Evolutionary conservation across 306 rosid genomes (phyloP).

Genomic region (Hippophae rhamnoides): DNA sequence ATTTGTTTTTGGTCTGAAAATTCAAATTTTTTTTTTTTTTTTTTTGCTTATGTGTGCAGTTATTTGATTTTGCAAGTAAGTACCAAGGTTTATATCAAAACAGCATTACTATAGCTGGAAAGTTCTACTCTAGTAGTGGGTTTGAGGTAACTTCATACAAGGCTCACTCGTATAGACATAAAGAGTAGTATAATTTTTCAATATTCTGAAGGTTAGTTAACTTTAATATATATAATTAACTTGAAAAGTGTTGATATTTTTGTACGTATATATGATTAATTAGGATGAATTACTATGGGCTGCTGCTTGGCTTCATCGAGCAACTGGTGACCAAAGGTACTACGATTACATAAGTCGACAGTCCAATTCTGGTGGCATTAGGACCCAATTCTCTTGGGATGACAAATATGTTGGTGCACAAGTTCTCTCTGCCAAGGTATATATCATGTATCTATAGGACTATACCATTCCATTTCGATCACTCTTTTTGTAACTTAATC

Average conservation of each 20-base stretch:
- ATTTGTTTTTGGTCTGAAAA: neutral
- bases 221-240: neutral
- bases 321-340: constrained; percentile 24
- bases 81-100: constrained; percentile 29
- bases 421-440: constrained; percentile 24
- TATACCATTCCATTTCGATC: no score
- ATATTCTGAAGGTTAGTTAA: no score
- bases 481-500: no score
- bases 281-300: constrained; percentile 60
- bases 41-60: constrained; percentile 12
- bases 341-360: constrained; percentile 21
- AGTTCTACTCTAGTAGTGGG: constrained; percentile 47
- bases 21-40: neutral
- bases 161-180: no score
- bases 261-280: constrained; percentile 2
- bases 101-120: constrained; percentile 24
- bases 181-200: no score
- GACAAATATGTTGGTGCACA: constrained; percentile 50
- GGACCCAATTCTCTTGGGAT: constrained; percentile 52
- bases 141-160: constrained; percentile 30
- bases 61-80: constrained; percentile 37
- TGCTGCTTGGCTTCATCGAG: constrained; percentile 58
- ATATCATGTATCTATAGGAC: no score
- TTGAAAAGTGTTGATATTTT: neutral
- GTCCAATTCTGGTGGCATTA: constrained; percentile 23